phyloP scores from a whole-genome alignment of 192 early-diverging fungal species.

The Backusella mclennaniae region DNA sequence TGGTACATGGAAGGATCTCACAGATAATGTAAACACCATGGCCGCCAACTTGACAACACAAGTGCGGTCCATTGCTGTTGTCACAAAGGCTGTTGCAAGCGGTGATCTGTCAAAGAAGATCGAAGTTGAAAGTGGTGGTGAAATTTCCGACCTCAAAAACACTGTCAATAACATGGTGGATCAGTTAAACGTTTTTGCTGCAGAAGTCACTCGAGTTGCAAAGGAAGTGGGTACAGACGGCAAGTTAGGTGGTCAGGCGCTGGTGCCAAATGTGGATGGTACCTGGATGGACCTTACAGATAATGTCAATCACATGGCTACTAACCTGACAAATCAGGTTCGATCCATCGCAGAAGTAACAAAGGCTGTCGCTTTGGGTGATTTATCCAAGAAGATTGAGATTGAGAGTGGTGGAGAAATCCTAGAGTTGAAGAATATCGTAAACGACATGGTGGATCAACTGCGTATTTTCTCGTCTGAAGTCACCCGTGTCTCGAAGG shows the following conservation, averaged over 20 bases:
- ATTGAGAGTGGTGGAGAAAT: slow-evolving; percentile 67
- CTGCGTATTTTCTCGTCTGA: slow-evolving; percentile 59
- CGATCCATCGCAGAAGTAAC: slow-evolving; percentile 61
- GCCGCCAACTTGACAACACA: slow-evolving; percentile 58
- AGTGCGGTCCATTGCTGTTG: slow-evolving; percentile 58
- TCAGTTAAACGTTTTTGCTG: slow-evolving; percentile 49
- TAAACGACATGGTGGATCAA: slow-evolving; percentile 71
- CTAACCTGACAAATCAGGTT: slow-evolving; percentile 55
- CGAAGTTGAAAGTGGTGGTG: slow-evolving; percentile 14
- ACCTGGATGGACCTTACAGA: slow-evolving; percentile 65
- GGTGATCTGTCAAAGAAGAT: slow-evolving; percentile 63
- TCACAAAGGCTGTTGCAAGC: slow-evolving; percentile 54
- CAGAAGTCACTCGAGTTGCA: slow-evolving; percentile 71
- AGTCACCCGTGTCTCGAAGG: slow-evolving; percentile 60
- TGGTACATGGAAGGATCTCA: slow-evolving; percentile 55
- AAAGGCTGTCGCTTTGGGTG: slow-evolving; percentile 61
- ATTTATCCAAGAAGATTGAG: slow-evolving; percentile 59
- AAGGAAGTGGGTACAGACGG: slow-evolving; percentile 73
- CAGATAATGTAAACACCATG: slow-evolving; percentile 61
- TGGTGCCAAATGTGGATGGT: slow-evolving; percentile 55
- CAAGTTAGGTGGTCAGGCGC: slow-evolving; percentile 59
- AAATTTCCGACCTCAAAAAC: slow-evolving; percentile 67
- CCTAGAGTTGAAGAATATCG: slow-evolving; percentile 61
- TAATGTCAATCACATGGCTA: slow-evolving; percentile 59
- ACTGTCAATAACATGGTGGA: slow-evolving; percentile 76